Conservation (phyloP, 2,329 filamentous ascomycete species). For the Exophiala alcalophila region DNA sequence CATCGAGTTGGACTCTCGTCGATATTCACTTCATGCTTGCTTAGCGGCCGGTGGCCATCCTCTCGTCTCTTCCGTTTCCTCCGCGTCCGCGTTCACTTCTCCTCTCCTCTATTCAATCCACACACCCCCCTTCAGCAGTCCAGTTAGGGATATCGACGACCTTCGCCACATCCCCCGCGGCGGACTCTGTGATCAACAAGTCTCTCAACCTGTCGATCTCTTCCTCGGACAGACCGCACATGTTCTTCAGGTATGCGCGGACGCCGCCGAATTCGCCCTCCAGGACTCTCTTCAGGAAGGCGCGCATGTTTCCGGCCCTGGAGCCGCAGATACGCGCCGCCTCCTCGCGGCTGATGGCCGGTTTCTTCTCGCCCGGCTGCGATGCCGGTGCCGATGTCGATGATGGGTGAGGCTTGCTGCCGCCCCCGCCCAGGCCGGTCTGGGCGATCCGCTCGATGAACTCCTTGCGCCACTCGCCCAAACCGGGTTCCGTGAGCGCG, state of each 20-base stretch:
- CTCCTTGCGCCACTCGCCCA: slow-evolving; percentile 38
- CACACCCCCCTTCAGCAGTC: slow-evolving; percentile 27
- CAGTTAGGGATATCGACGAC: slow-evolving; percentile 20
- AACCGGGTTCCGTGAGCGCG: slow-evolving; percentile 61
- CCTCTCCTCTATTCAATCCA: slow-evolving; percentile 12
- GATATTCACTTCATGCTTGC: no score
- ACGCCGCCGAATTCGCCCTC: slow-evolving; percentile 29
- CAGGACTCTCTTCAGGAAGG: slow-evolving; percentile 26
- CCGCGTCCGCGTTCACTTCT: background rate
- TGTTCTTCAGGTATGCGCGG: slow-evolving; percentile 24
- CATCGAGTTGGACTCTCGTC: no score
- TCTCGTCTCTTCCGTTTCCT: background rate
- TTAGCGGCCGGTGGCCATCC: no score
- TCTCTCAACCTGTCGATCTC: slow-evolving; percentile 26
- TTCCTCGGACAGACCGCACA: slow-evolving; percentile 25
- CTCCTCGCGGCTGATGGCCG: slow-evolving; percentile 24
- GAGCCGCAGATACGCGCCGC: slow-evolving; percentile 28
- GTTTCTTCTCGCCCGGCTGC: slow-evolving; percentile 9
- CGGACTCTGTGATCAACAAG: slow-evolving; percentile 19
- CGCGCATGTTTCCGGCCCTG: slow-evolving; percentile 29
- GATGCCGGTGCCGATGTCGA: background rate
- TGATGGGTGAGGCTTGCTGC: slow-evolving; percentile 2
- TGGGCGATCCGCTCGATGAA: slow-evolving; percentile 28
- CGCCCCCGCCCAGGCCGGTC: slow-evolving; percentile 22
- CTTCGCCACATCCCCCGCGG: slow-evolving; percentile 14